A percentile compares a stretch with the other conserved stretches of the same genome.
phyloP scores from a whole-genome alignment of 2,329 filamentous ascomycete species.

The Xylaria sp. region DNA sequence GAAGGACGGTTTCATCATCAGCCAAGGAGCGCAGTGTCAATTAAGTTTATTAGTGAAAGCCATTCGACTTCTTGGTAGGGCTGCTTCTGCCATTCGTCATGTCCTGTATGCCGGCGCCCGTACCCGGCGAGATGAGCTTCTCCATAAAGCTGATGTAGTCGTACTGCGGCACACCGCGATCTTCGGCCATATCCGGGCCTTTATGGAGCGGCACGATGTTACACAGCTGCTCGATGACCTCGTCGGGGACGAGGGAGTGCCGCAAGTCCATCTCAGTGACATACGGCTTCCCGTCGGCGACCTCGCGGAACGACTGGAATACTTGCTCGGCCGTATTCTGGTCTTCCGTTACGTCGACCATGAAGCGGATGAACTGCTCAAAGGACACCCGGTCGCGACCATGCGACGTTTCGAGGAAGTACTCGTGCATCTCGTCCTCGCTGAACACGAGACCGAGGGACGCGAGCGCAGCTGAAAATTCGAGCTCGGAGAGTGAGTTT shows the following conservation, averaged over 20 bases:
- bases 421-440: constrained; percentile 97
- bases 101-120: constrained; percentile 45
- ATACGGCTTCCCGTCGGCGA: constrained; percentile 98
- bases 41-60: constrained; percentile 34
- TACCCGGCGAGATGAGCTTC: constrained; percentile 67
- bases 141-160: constrained; percentile 99
- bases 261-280: constrained; percentile 97
- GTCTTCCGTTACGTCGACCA: constrained; percentile 98
- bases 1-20: not conserved
- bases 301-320: constrained; percentile 96
- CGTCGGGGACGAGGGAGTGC: constrained; percentile 94
- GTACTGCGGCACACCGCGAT: constrained; percentile 85
- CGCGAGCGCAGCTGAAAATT: constrained; percentile 96
- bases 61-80: constrained; percentile 45
- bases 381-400: constrained; percentile 87
- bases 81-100: constrained; percentile 47
- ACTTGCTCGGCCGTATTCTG: constrained; percentile 99
- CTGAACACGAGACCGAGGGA: constrained; percentile 95
- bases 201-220: constrained; percentile 85
- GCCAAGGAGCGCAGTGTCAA: not conserved
- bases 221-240: constrained; percentile 92
- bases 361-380: constrained; percentile 98
- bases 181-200: constrained; percentile 86
- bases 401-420: constrained; percentile 87
- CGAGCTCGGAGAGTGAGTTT: constrained; percentile 90